These are phyloP conservation scores for Crithidia sp. DNA, from an alignment of 208 protist genomes.

Conservation along the genomic window DNA sequence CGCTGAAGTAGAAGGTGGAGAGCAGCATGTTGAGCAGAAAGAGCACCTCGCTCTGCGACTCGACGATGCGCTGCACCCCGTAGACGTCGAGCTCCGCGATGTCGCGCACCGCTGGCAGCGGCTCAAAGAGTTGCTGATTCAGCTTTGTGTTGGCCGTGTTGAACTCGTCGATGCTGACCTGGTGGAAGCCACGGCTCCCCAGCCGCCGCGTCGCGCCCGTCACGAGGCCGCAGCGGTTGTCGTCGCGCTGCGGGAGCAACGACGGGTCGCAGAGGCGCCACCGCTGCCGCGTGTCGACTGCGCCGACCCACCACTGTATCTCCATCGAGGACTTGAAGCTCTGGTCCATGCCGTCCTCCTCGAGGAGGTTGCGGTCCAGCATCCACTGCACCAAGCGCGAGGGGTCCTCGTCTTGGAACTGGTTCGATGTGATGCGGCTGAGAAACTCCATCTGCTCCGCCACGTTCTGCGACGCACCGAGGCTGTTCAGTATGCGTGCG, in stretches of 20 bases:
- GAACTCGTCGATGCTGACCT: constrained; percentile 18
- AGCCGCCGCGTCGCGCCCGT: constrained; percentile 22
- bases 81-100: constrained; percentile 12
- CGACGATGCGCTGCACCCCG: constrained; percentile 49
- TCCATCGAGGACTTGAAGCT: constrained; percentile 49
- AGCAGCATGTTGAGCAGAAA: constrained; percentile 83
- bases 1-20: constrained; percentile 80
- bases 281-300: constrained; percentile 58
- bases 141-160: constrained; percentile 11
- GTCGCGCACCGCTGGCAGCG: constrained; percentile 19
- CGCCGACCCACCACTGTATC: constrained; percentile 77
- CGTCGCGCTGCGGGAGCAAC: constrained; percentile 59
- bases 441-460: constrained; percentile 30
- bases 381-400: constrained; percentile 44
- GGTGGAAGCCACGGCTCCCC: constrained; percentile 14
- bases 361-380: constrained; percentile 36
- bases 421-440: constrained; percentile 28
- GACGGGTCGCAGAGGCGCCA: constrained; percentile 70
- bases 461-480: constrained; percentile 9
- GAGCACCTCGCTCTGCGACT: constrained; percentile 85
- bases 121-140: constrained; percentile 23
- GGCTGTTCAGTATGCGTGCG: constrained; percentile 1
- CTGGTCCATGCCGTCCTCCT: constrained; percentile 36
- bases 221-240: constrained; percentile 51
- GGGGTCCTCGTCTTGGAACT: constrained; percentile 29